Percentiles rank a stretch among this genome's conserved stretches.
Evolutionary conservation across 176 grass and related monocot species (phyloP).

Genomic region (Musa acuminata): DNA sequence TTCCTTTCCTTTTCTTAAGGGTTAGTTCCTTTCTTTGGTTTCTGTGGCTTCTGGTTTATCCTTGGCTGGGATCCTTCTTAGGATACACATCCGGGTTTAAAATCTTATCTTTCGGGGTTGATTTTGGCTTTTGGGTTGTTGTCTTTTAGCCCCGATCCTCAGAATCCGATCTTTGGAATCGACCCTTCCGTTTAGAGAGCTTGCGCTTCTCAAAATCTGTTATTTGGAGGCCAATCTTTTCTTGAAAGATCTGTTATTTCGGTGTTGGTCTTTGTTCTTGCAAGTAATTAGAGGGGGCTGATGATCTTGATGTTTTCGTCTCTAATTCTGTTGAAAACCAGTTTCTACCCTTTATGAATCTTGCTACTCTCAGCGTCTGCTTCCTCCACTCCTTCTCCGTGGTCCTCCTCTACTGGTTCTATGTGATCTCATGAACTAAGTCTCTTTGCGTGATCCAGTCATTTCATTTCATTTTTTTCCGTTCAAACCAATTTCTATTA

Average conservation of each 20-base stretch:
- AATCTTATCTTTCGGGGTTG: too few species aligned
- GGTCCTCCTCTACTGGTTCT: conserved; percentile 96
- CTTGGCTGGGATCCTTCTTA: not conserved
- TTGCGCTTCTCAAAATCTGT: conserved; percentile 6
- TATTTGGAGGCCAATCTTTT: conserved; percentile 1
- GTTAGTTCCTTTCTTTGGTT: not conserved
- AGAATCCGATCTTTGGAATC: not conserved
- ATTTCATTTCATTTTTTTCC: not conserved
- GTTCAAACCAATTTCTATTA: not conserved
- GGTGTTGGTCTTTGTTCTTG: not conserved
- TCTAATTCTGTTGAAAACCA: conserved; percentile 23
- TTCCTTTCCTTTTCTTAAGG: not conserved
- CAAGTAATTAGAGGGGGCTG: not conserved
- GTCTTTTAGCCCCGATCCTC: not conserved
- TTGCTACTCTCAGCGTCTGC: conserved; percentile 51
- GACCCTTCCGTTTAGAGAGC: not conserved
- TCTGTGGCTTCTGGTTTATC: too few species aligned
- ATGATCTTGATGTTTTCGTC: conserved; percentile 35
- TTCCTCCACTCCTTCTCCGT: conserved; percentile 95
- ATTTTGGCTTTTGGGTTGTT: not conserved
- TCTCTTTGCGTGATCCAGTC: not conserved
- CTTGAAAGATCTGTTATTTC: conserved; percentile 5
- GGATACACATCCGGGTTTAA: too few species aligned
- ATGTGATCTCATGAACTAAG: conserved; percentile 83
- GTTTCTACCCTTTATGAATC: conserved; percentile 76